These are phyloP conservation scores for Cystobasidiaceae sp. DNA, from an alignment of 1,284 basidiomycete species.

Conservation along the genomic window DNA sequence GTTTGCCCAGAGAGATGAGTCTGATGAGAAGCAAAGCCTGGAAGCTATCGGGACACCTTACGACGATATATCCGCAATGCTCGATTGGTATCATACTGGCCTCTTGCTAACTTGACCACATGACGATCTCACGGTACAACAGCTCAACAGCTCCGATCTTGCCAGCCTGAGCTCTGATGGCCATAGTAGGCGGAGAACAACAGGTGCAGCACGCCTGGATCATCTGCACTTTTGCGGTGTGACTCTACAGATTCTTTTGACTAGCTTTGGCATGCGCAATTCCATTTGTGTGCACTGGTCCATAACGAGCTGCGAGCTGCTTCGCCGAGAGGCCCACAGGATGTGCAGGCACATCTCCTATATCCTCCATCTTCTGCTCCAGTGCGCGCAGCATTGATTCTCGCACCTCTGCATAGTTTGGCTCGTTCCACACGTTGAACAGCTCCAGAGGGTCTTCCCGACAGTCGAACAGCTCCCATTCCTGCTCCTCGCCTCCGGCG, in stretches of 20 bases:
- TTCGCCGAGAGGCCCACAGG: constrained; percentile 30
- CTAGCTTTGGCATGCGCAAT: too few relatives aligned
- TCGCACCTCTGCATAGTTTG: constrained; percentile 3
- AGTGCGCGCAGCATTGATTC: constrained; percentile 33
- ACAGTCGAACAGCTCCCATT: constrained; percentile 39
- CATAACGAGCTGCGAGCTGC: background rate
- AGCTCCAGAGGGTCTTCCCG: constrained; percentile 35
- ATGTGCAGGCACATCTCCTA: constrained; percentile 36
- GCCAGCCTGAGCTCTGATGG: constrained; percentile 55
- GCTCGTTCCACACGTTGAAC: constrained; percentile 34
- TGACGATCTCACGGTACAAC: constrained; percentile 56
- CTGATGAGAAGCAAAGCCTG: too few relatives aligned
- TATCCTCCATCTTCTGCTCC: constrained; percentile 35
- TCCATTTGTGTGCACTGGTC: too few relatives aligned
- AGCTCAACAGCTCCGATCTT: constrained; percentile 45
- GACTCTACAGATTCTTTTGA: too few relatives aligned
- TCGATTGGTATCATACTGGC: constrained; percentile 51
- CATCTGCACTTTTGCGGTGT: constrained; percentile 54
- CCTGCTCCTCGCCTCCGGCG: constrained; percentile 31
- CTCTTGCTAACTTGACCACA: constrained; percentile 52
- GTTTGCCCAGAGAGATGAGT: too few relatives aligned
- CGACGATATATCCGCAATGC: too few relatives aligned
- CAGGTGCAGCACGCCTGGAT: constrained; percentile 49
- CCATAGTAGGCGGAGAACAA: constrained; percentile 60
- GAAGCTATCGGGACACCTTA: too few relatives aligned